Conservation (phyloP, 176 grass and related monocot genomes). For the Lolium perenne region DNA sequence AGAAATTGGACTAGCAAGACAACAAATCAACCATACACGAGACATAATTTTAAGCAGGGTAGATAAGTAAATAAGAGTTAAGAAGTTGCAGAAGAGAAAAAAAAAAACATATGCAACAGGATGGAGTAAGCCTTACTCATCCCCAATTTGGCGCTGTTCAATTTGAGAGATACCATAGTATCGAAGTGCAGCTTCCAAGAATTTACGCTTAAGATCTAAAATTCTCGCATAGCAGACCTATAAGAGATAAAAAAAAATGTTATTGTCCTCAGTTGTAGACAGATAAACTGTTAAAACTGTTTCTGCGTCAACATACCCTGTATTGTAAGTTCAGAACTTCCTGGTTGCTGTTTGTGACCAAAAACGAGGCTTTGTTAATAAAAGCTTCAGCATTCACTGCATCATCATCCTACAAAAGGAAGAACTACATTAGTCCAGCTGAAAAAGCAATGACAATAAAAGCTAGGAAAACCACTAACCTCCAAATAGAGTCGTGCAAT, state of each 20-base stretch:
- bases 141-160: conserved; percentile 93
- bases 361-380: conserved; percentile 99
- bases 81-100: neutral
- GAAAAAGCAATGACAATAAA: neutral
- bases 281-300: neutral
- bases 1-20: conserved; percentile 31
- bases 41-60: neutral
- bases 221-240: conserved; percentile 99
- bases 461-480: conserved; percentile 49
- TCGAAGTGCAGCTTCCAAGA: conserved; percentile 95
- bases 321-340: conserved; percentile 95
- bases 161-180: conserved; percentile 99
- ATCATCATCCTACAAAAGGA: conserved; percentile 81
- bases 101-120: neutral
- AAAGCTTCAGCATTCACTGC: conserved; percentile 94
- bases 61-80: neutral
- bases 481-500: conserved; percentile 99
- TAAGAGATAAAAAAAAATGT: conserved; percentile 30
- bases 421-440: conserved; percentile 25
- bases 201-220: conserved; percentile 94
- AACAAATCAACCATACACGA: conserved; percentile 18
- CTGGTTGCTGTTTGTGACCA: conserved; percentile 84
- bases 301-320: conserved; percentile 57
- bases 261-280: neutral
- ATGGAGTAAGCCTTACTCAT: conserved; percentile 70